Percentiles rank a stretch among this genome's conserved stretches.
These are phyloP conservation scores for Chaetoceros tenuissimus DNA, from an alignment of 108 stramenopile genomes.

Conservation along the genomic window DNA sequence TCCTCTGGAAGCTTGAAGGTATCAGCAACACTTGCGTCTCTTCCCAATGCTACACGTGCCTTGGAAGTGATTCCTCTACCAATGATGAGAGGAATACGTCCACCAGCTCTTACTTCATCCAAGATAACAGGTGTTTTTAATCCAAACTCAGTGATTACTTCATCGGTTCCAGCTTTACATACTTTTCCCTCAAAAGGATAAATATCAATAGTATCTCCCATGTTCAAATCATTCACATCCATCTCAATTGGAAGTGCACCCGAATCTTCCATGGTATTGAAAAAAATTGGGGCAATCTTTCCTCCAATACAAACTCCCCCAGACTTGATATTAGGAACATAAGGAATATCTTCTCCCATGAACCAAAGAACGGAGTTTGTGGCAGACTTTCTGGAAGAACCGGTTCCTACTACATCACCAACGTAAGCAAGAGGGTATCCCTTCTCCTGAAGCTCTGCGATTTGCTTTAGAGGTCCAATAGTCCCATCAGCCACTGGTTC, in stretches of 20 bases:
- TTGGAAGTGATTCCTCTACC: conserved; percentile 85
- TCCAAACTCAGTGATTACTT: conserved; percentile 74
- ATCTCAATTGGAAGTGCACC: conserved; percentile 94
- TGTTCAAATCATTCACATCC: conserved; percentile 75
- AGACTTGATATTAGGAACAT: conserved; percentile 85
- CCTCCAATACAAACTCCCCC: conserved; percentile 89
- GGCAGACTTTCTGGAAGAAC: conserved; percentile 86
- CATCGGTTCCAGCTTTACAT: conserved; percentile 63
- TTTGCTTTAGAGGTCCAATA: conserved; percentile 74
- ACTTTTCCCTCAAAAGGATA: conserved; percentile 82
- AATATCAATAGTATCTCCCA: conserved; percentile 93
- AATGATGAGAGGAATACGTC: conserved; percentile 93
- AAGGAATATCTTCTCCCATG: conserved; percentile 92
- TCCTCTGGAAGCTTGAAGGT: conserved; percentile 68
- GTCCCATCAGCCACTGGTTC: conserved; percentile 66
- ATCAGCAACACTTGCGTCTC: conserved; percentile 57
- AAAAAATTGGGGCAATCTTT: conserved; percentile 97
- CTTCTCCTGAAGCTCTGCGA: conserved; percentile 69
- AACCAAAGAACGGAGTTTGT: conserved; percentile 93
- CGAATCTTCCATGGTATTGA: conserved; percentile 96
- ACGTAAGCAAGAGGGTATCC: conserved; percentile 90
- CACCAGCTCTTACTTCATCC: conserved; percentile 93
- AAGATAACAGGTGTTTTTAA: conserved; percentile 87
- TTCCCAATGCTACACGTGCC: conserved; percentile 78
- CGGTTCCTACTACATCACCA: conserved; percentile 96